phyloP scores from a whole-genome alignment of 495 filamentous ascomycete genomes.

The Penicillium flavigenum region DNA sequence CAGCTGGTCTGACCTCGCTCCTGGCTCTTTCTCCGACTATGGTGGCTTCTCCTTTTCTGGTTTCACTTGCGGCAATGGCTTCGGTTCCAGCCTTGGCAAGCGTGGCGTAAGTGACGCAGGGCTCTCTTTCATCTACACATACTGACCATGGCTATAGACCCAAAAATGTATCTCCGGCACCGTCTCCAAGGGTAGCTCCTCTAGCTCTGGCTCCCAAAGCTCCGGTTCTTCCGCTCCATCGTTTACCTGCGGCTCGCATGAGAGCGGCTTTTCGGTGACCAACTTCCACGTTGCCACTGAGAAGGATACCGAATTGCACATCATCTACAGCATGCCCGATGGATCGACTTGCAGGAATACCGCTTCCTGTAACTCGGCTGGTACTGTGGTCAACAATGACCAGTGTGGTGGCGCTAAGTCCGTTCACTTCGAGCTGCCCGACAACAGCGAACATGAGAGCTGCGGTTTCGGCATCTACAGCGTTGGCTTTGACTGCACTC shows the following conservation, averaged over 20 bases:
- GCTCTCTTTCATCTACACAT: background rate
- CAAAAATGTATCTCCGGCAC: conserved; percentile 30
- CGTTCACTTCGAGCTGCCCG: conserved; percentile 72
- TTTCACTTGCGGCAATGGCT: conserved; percentile 61
- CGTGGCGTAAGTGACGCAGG: conserved; percentile 45
- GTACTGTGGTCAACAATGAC: conserved; percentile 69
- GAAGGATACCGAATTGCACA: conserved; percentile 72
- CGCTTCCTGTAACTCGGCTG: conserved; percentile 59
- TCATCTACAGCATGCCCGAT: conserved; percentile 81
- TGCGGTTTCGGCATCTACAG: conserved; percentile 74
- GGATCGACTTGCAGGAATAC: conserved; percentile 75
- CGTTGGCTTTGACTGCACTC: conserved; percentile 78
- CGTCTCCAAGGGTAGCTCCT: conserved; percentile 15
- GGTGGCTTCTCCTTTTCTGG: conserved; percentile 70
- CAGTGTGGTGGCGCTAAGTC: conserved; percentile 89
- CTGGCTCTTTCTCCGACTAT: conserved; percentile 66
- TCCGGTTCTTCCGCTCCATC: conserved; percentile 46
- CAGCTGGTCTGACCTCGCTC: conserved; percentile 62
- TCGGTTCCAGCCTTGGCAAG: conserved; percentile 47
- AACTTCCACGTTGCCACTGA: conserved; percentile 69
- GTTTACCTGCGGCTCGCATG: conserved; percentile 52
- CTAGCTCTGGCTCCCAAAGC: conserved; percentile 14
- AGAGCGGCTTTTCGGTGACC: conserved; percentile 70
- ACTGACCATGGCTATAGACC: conserved; percentile 19
- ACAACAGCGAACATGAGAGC: conserved; percentile 46